Evolutionary conservation across 2,329 filamentous ascomycete genomes (phyloP), one percentile per base, ranked within the genome.

Genomic region (Emergomyces africanus): DNA sequence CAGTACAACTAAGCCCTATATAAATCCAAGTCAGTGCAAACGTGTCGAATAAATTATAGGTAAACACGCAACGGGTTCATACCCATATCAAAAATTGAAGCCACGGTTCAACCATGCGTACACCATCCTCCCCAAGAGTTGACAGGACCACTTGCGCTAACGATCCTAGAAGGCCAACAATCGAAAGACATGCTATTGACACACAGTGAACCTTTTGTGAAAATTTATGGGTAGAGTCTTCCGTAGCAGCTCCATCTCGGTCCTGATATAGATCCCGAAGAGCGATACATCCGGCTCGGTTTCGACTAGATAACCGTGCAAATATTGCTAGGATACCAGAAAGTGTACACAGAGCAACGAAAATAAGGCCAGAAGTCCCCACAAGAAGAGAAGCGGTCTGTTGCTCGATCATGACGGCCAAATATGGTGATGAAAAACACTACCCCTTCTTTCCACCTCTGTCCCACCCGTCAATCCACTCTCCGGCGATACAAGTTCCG

Each of bases 211-310:
- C 66, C 60, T 75, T 81, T 63, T 82, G 80, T 33, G 85, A 86
- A 67, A 85, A 90, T 44, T 77, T 77, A 25, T 78, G 78, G 57
- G 83, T 69, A 1, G 84, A 83, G 67, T 86, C 83, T 46, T 81
- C 78, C 0, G 83, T 86, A 37, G 85, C 86, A 63, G 80, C 77
- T 54, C 88, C 88, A 71, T 91, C 88, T 62, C 79, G 73, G 67
- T 91, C 88, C 64, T 84, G 75, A 66, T 90, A 90, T 14, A 78
- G 74, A 12, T 78, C 72, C 15, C 65, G 66, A 12, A 65, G 63
- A 37, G 65, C 23, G 18, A 59, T 57, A 41, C 66, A 62, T n/a
- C 64, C 66, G 48, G 67, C 65, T 8, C 64, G 62, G 5, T 39
- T 44, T 15, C 33, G 46, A 42, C 20, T 20, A 25, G 30, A 49